Percentiles rank a stretch among this genome's conserved stretches.
These are phyloP conservation scores for Quercus phellos DNA, from an alignment of 331 rosid genomes.

Conservation along the genomic window DNA sequence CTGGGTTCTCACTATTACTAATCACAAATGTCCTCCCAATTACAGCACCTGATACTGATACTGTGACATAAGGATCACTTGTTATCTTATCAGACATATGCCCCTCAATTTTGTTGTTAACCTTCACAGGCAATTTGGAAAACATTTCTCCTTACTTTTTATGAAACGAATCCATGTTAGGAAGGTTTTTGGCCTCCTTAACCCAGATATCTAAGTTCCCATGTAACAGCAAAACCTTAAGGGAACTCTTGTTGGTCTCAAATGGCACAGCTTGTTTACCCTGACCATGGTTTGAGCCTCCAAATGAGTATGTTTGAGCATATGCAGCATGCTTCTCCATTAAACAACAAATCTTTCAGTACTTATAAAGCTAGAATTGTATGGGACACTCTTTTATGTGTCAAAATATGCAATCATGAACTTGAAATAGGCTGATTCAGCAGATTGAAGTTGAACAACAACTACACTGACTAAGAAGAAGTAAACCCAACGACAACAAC, in stretches of 20 bases:
- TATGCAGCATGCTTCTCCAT: constrained; percentile 40
- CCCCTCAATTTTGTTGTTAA: constrained; percentile 31
- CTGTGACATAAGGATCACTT: constrained; percentile 83
- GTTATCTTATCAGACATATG: constrained; percentile 31
- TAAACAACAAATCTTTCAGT: background rate
- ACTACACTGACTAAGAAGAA: too few species aligned
- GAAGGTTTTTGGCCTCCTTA: constrained; percentile 62
- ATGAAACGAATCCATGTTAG: constrained; percentile 68
- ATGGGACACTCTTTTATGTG: too few species aligned
- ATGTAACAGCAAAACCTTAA: constrained; percentile 51
- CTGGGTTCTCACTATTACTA: constrained; percentile 57
- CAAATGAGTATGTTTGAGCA: constrained; percentile 52
- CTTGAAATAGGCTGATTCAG: too few species aligned
- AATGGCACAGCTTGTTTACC: constrained; percentile 52
- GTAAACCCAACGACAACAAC: too few species aligned
- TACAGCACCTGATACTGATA: constrained; percentile 57
- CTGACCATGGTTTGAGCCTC: constrained; percentile 60
- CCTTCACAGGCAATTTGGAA: constrained; percentile 33
- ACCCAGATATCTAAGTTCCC: constrained; percentile 64
- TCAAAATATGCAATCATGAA: too few species aligned
- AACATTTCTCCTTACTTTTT: constrained; percentile 44
- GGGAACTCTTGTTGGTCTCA: constrained; percentile 37
- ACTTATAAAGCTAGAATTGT: too few species aligned
- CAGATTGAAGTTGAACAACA: too few species aligned
- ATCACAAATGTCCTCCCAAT: constrained; percentile 78